These are phyloP conservation scores for Petasospora fabianii DNA, from an alignment of 1,139 yeast genomes.

Conservation along the genomic window DNA sequence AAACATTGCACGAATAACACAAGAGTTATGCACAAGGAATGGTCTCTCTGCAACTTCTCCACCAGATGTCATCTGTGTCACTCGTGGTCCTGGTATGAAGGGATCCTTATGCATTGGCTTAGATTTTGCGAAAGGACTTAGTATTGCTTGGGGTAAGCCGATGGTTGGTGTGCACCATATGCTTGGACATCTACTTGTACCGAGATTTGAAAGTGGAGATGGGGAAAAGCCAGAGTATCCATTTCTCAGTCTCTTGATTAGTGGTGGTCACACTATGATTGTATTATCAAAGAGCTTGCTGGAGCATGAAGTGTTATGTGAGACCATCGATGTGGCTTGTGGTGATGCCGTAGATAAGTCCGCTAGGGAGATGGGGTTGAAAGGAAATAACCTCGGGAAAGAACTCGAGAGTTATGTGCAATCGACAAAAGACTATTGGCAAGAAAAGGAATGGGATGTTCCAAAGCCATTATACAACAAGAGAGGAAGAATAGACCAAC, in stretches of 20 bases:
- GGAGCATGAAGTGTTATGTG: conserved; percentile 68
- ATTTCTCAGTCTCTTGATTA: conserved; percentile 71
- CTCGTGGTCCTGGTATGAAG: conserved; percentile 97
- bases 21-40: conserved; percentile 33
- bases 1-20: conserved; percentile 45
- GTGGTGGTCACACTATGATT: conserved; percentile 95
- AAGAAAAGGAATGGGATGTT: conserved; percentile 28
- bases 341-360: conserved; percentile 95
- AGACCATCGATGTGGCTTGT: conserved; percentile 84
- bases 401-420: conserved; percentile 65
- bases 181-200: conserved; percentile 84
- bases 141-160: conserved; percentile 75
- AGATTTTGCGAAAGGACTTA: conserved; percentile 80
- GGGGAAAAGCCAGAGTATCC: conserved; percentile 63
- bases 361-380: conserved; percentile 77
- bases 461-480: conserved; percentile 54
- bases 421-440: conserved; percentile 29
- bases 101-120: conserved; percentile 83
- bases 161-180: conserved; percentile 92
- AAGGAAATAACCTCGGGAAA: conserved; percentile 81
- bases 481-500: conserved; percentile 39
- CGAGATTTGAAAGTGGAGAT: conserved; percentile 45
- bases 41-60: conserved; percentile 29
- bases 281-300: conserved; percentile 59
- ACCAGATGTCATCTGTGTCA: conserved; percentile 82